Base-by-base conservation (phyloP, 2,329 filamentous ascomycete genomes). In the Penicillium sp. region DNA sequence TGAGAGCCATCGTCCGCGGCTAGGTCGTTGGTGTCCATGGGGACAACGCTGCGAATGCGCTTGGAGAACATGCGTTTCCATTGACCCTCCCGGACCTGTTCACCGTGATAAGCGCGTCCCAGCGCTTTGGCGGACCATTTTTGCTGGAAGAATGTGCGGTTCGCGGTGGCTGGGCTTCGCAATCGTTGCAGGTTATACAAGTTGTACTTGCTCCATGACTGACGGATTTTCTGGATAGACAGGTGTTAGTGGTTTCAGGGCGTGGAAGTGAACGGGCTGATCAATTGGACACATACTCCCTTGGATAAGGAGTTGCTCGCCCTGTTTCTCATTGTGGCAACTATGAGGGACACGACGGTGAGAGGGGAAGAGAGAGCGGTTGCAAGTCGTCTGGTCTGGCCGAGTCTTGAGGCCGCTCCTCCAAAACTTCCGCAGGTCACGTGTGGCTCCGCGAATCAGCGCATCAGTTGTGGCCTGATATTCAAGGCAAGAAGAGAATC, bases 151-250 rank as follows among this genome's bases (percentile, higher is more conserved):
- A 94, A 95, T 40, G 92, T 97, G 58, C 78, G 68, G 28, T 70
- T 67, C 58, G 64, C 69, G 54, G 78, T 75, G 14, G 65, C 70
- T 16, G 82, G 83, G 2, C 74, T 68, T 39, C 67, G 75, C 29
- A 84, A 68, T 63, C 83, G 83, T 47, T 80, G 78, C 62, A 99
- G 78, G 77, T 97, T 97, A 85, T 90, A 99, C 60, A 99, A 83
- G 72, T 96, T 96, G 82, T 91, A 92, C 79, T 96, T 96, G 81
- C 91, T 96, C 94, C 93, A 97, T 80, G 92, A 91, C 81, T 94
- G 90, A 68, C 93, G 89, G 75, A 96, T 74, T 89, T 91, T 95
- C 92, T 97, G 71, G 50, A 53, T 11, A 33, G 33, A 43, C 31
- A 29, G 49, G 43, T 48, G 31, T 59, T 52, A 62, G 55, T 51